Evolutionary conservation across 2,329 filamentous ascomycete genomes (phyloP), one percentile per base, ranked within the genome.

Genomic region (Didymosphaeria variabile): DNA sequence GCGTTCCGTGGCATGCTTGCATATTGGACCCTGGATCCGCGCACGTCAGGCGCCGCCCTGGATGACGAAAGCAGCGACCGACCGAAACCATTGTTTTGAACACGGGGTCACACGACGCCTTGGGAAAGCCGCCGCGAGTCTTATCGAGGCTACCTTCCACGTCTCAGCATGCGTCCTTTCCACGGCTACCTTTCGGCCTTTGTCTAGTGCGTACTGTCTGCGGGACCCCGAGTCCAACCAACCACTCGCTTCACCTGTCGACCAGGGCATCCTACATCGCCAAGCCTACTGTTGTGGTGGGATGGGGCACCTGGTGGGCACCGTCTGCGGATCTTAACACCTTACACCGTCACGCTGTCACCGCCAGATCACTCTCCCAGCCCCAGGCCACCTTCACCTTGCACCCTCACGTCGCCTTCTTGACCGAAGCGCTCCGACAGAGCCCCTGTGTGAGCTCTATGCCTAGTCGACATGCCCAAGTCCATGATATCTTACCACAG

Each of bases 401-500:
- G 56, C 60, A 59, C 62, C 26, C 54, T 61, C 59, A 61, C 58
- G 58, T 47, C 55, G 52, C 56, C 53, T 34, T 49, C 49, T 66
- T 64, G 62, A 67, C 62, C 68, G 42, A 53, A 42, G 7, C 31
- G 40, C 49, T 49, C 15, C 44, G 23, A 26, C 21, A 51, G 57
- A 55, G 34, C n/a, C 26, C 31, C 47, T 32, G 31, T 29, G 17
- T 15, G 26, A 32, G 46, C 51, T 46, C n/a, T 17, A 42, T 45
- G 21, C 42, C 36, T 31, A 31, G 36, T 55, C 69, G 67, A 68
- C 59, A 78, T 78, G 75, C 70, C 75, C 60, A 75, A 72, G 65
- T 78, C 77, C 10, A 66, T 72, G 44, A 70, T 64, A 47, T 78
- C 77, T 19, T 78, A 72, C 63, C 74, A 68, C 58, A 79, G 74